Evolutionary conservation across 2,329 filamentous ascomycete genomes (phyloP).

Genomic region (Leptographium flavum): DNA sequence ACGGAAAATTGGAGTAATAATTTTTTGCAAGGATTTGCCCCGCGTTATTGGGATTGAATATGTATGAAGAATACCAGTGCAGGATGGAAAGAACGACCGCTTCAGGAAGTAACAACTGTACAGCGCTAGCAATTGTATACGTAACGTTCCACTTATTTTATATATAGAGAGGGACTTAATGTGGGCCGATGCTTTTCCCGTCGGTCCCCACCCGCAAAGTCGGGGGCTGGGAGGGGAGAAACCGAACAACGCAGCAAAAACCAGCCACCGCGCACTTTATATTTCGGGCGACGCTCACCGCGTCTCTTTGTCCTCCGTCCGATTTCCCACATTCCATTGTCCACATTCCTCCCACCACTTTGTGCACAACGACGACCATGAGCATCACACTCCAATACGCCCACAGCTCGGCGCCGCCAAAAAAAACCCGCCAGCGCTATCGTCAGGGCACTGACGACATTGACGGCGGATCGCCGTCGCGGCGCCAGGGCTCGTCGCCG

Average conservation of each 20-base stretch:
- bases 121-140: too few species aligned
- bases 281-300: background rate
- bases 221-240: background rate
- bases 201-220: background rate
- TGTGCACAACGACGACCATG: background rate
- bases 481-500: background rate
- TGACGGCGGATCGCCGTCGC: background rate
- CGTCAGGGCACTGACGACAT: background rate
- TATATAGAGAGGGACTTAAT: too few species aligned
- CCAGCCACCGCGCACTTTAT: too few species aligned
- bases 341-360: background rate
- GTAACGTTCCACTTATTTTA: too few species aligned
- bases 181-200: too few species aligned
- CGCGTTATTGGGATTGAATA: too few species aligned
- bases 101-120: too few species aligned
- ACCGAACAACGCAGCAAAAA: too few species aligned
- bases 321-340: background rate
- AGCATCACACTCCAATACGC: background rate
- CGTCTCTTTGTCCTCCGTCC: background rate
- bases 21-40: too few species aligned
- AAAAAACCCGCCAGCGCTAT: slow-evolving; percentile 2
- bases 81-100: too few species aligned
- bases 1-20: too few species aligned
- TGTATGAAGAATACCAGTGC: too few species aligned
- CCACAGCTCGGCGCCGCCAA: background rate